Percentiles rank a stretch among this genome's conserved stretches.
Evolutionary conservation across 1,284 basidiomycete genomes (phyloP).

Genomic region (Apiotrichum laibachii): DNA sequence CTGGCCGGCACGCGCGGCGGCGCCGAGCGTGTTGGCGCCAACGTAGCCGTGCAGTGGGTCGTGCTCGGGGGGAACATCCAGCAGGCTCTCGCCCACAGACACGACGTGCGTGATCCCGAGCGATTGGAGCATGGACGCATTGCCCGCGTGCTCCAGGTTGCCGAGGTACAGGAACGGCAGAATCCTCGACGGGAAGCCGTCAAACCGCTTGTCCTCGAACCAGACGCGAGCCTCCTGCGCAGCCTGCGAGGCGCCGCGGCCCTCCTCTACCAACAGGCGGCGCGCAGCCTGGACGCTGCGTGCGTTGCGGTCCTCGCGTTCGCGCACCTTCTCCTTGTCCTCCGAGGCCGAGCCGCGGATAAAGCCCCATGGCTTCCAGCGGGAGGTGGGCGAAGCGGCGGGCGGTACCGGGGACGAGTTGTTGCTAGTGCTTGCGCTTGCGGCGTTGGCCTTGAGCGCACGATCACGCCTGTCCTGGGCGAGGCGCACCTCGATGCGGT

Average conservation of each 20-base stretch:
- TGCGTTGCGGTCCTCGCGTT: constrained; percentile 2
- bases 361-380: constrained; percentile 40
- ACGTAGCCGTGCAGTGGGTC: constrained; percentile 33
- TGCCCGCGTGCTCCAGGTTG: constrained; percentile 91
- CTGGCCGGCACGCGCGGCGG: constrained; percentile 39
- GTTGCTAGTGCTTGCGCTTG: not conserved
- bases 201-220: constrained; percentile 89
- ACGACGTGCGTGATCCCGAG: constrained; percentile 98
- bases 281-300: constrained; percentile 27
- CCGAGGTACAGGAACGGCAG: constrained; percentile 93
- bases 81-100: constrained; percentile 75
- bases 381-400: constrained; percentile 14
- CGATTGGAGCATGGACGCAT: constrained; percentile 90
- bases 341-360: constrained; percentile 10
- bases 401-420: constrained; percentile 7
- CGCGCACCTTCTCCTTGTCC: constrained; percentile 5
- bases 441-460: constrained; percentile 30
- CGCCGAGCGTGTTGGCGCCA: constrained; percentile 39
- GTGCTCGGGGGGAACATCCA: constrained; percentile 28
- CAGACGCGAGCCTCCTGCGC: constrained; percentile 60
- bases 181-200: constrained; percentile 93
- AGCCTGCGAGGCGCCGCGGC: constrained; percentile 25
- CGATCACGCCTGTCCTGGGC: constrained; percentile 37
- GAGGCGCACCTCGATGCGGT: constrained; percentile 66
- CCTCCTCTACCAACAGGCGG: constrained; percentile 32